Base-by-base conservation (phyloP, 306 rosid genomes). In the Boehmeria nivea region DNA sequence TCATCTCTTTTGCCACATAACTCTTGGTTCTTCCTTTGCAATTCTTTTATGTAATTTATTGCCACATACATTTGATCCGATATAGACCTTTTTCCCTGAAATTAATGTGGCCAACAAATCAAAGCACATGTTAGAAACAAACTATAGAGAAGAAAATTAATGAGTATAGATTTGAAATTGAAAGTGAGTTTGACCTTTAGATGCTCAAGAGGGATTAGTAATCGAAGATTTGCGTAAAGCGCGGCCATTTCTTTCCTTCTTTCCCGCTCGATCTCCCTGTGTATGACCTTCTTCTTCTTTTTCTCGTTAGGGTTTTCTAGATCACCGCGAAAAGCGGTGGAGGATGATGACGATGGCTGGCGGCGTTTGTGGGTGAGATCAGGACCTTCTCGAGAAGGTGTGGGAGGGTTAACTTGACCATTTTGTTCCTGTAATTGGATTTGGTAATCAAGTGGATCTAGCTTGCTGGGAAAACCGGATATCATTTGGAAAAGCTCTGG, bases 21-120 rank as follows among this genome's bases (percentile, higher is more conserved):
- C 48, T 48, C 61, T 38, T 68, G 67, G 25, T 68, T 62, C 56
- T 67, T 65, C 25, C 7, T 54, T 39, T 74, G 55, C 20, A 71
- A 31, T 11, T 77, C 56, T 17, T 58, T 70, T 42, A 81, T 81
- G 36, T 71, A 77, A 13, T 68, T 71, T 12, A 50, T 53, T 25
- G 75, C 66, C 50, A 58, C 77, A 11, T 74, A 65, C 65, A 71
- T 65, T 59, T 77, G 83, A 59, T 81, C 87, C 1, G 78, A 74
- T 13, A 68, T 58, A 1, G 83, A 77, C 44, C 83, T 69, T 59
- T 62, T 77, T 18, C 79, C 87, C 83, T 81, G 24, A 19, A 27
- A 17, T 2, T 7, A 28, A 31, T 8, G n/a, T 55, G 21, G 15
- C 22, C 14, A 23, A 59, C 3, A 18, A 5, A 17, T 9, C 1